Evolutionary conservation across 1,284 basidiomycete genomes (phyloP).

Genomic region (Chiua sp.): DNA sequence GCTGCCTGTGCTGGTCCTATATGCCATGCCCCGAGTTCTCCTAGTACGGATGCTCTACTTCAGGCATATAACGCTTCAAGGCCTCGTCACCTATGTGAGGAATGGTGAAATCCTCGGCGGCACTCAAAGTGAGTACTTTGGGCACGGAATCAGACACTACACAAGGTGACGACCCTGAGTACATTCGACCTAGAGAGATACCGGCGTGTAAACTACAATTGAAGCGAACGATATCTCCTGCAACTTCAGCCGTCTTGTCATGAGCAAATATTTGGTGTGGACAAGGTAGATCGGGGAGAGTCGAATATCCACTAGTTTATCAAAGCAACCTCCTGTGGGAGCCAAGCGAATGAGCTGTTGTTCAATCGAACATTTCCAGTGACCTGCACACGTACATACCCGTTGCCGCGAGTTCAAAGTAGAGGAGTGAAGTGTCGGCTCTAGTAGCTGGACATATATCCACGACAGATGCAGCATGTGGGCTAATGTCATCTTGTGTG

Average conservation of each 20-base stretch:
- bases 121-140: slow-evolving; percentile 73
- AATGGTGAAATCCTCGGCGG: slow-evolving; percentile 77
- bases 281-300: slow-evolving; percentile 53
- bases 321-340: slow-evolving; percentile 65
- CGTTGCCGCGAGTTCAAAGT: slow-evolving; percentile 77
- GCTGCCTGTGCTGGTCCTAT: slow-evolving; percentile 54
- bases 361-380: slow-evolving; percentile 44
- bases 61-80: slow-evolving; percentile 68
- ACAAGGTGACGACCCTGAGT: no score
- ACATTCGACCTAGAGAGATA: slow-evolving; percentile 85
- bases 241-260: slow-evolving; percentile 73
- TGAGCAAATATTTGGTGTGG: neutral
- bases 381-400: slow-evolving; percentile 35
- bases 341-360: slow-evolving; percentile 68
- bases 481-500: no score
- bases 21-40: slow-evolving; percentile 72
- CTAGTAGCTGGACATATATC: slow-evolving; percentile 69
- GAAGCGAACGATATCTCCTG: slow-evolving; percentile 73
- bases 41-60: slow-evolving; percentile 72
- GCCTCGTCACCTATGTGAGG: slow-evolving; percentile 58
- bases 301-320: slow-evolving; percentile 53
- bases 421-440: slow-evolving; percentile 64
- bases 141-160: slow-evolving; percentile 79
- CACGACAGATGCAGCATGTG: slow-evolving; percentile 65
- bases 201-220: slow-evolving; percentile 73